These are phyloP conservation scores for Auricularia cornea DNA, from an alignment of 768 basidiomycete genomes.

Conservation along the genomic window DNA sequence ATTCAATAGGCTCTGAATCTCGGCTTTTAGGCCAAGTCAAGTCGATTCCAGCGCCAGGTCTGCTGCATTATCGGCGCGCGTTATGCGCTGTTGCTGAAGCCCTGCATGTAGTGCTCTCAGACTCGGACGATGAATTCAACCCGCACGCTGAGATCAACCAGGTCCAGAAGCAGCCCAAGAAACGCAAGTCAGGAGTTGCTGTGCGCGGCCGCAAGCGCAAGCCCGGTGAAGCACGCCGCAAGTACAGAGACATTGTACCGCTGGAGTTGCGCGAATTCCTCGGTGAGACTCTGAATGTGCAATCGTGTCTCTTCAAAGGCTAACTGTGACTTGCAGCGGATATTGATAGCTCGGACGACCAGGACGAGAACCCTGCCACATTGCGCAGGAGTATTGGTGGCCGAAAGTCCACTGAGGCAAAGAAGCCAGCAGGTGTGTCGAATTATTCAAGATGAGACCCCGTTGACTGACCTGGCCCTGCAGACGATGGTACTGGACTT, in stretches of 20 bases:
- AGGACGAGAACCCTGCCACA: not conserved
- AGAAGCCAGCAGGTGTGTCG: not conserved
- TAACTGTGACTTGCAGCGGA: not conserved
- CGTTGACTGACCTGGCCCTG: not conserved
- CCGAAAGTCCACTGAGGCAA: not conserved
- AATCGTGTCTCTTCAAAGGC: no score
- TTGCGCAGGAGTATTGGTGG: not conserved
- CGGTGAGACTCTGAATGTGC: no score
- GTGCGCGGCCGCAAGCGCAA: not conserved
- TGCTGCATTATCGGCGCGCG: not conserved
- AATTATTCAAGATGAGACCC: no score
- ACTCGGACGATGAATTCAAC: conserved; percentile 1
- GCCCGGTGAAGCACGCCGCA: not conserved
- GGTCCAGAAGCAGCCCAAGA: not conserved
- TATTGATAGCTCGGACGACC: not conserved
- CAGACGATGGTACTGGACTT: not conserved
- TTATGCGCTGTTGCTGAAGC: not conserved
- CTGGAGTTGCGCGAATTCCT: not conserved
- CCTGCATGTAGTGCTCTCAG: not conserved
- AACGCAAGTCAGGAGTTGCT: not conserved
- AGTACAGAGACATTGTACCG: not conserved
- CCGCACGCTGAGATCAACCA: not conserved
- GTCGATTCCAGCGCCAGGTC: not conserved
- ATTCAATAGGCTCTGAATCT: not conserved
- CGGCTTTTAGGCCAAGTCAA: not conserved